phyloP scores from a whole-genome alignment of 805 yeast species.

The Clavispora fructus region DNA sequence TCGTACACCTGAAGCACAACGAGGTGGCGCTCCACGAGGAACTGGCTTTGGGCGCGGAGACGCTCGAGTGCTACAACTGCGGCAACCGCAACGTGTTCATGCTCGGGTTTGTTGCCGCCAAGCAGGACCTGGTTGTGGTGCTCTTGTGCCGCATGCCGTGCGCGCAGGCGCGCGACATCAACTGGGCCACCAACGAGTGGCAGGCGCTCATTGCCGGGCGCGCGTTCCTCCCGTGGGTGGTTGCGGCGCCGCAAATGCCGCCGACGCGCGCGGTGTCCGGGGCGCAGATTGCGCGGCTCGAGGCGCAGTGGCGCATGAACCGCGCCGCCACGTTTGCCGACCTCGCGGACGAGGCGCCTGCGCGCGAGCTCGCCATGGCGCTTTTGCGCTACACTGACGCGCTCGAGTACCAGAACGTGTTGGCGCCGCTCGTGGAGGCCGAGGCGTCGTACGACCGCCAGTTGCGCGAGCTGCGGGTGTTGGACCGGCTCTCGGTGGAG shows the following conservation, averaged over 20 bases:
- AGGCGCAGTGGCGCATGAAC: slow-evolving; percentile 75
- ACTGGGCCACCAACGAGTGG: slow-evolving; percentile 90
- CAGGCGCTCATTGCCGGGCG: slow-evolving; percentile 78
- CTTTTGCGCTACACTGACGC: slow-evolving; percentile 77
- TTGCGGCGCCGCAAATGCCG: slow-evolving; percentile 59
- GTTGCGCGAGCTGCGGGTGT: slow-evolving; percentile 69
- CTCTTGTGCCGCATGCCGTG: slow-evolving; percentile 86
- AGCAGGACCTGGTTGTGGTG: slow-evolving; percentile 80
- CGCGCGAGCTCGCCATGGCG: slow-evolving; percentile 62
- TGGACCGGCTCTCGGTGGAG: slow-evolving; percentile 62
- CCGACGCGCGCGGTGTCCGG: slow-evolving; percentile 52
- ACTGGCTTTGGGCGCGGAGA: slow-evolving; percentile 81
- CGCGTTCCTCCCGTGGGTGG: slow-evolving; percentile 77
- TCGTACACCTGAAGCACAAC: slow-evolving; percentile 76
- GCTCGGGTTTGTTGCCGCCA: slow-evolving; percentile 84
- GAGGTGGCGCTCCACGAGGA: slow-evolving; percentile 70
- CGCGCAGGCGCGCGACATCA: slow-evolving; percentile 64
- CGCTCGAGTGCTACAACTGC: slow-evolving; percentile 86
- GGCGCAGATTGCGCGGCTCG: slow-evolving; percentile 65
- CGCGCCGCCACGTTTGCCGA: slow-evolving; percentile 69
- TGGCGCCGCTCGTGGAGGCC: slow-evolving; percentile 74
- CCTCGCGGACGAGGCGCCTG: slow-evolving; percentile 27
- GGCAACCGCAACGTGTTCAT: slow-evolving; percentile 74
- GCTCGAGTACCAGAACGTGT: slow-evolving; percentile 76
- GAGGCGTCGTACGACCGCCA: slow-evolving; percentile 79